Base-by-base conservation (phyloP, 768 basidiomycete genomes). In the Amanita phalloides region DNA sequence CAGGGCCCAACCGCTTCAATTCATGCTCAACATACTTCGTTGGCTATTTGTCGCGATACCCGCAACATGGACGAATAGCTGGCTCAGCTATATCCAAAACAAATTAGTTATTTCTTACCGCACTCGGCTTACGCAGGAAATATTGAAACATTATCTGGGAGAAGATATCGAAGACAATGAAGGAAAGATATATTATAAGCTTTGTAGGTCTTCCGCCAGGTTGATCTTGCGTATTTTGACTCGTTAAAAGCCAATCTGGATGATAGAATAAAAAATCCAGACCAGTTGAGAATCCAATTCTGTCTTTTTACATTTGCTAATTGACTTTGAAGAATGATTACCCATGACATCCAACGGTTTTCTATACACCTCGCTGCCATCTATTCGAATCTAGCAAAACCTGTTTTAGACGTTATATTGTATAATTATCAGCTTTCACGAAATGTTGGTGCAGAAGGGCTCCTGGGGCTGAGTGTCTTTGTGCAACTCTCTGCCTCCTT, bases 341-440 rank as follows among this genome's bases (percentile, higher is more conserved):
- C 92, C 2, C 84, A 94, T 53, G 95, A 98, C 65, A 92, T 97
- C 45, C 90, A 94, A 63, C 86, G 85, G 49, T 98, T 96, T 68
- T 90, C 90, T 11, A 78, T 77, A 4, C 85, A 90, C 61, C 77
- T 98, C 5, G 92, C 95, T 10, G 90, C 90, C 14, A 93, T 98
- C 33, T 98, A 97, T 66, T 79, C 83, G 13, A 97, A 97, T 64
- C 69, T 97, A 36, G 93, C 93, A 25, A 98, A 98, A 67, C 95
- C 95, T 6, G 74, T 86, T 13, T 76, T 96, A 35, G 95, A 97
- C 60, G 86, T 89, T 44, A 90, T 95, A 43, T 70, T 98, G 9
- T 98, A 97, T 70, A 97, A 97, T 67, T 94, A 91, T 57, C 94
- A 97, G 62, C 74, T 98, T 6, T 89, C 91, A 4, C 82, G 84